phyloP scores from a whole-genome alignment of 768 basidiomycete species.

The Boletus bicolor region DNA sequence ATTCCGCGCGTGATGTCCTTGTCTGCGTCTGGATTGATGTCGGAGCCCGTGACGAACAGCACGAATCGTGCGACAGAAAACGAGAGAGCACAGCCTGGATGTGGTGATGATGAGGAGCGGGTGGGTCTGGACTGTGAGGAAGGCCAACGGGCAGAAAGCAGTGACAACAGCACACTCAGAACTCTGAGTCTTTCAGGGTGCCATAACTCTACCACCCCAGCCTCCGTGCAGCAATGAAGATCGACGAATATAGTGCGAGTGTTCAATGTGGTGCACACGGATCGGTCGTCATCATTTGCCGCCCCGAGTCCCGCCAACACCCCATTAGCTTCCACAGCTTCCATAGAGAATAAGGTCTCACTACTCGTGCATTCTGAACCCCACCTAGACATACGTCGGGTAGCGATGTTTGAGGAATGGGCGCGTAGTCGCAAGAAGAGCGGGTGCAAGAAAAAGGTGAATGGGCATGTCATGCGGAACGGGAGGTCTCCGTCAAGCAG shows the following conservation, averaged over 20 bases:
- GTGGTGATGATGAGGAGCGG: conserved; percentile 38
- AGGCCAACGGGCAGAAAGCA: conserved; percentile 27
- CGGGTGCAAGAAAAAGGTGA: conserved; percentile 46
- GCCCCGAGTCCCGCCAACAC: conserved; percentile 47
- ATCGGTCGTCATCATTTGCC: conserved; percentile 45
- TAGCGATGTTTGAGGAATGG: conserved; percentile 23
- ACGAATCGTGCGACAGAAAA: conserved; percentile 60
- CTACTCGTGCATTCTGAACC: conserved; percentile 38
- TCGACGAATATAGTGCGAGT: conserved; percentile 43
- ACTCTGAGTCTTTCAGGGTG: conserved; percentile 54
- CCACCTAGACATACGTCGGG: conserved; percentile 27
- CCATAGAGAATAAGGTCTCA: conserved; percentile 58
- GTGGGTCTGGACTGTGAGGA: conserved; percentile 9
- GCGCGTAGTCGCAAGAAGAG: conserved; percentile 52
- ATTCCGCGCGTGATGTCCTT: conserved; percentile 67
- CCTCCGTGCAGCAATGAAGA: conserved; percentile 51
- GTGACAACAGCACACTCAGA: conserved; percentile 48
- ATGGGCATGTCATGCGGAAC: conserved; percentile 42
- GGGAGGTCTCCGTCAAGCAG: conserved; percentile 37
- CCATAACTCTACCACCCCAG: conserved; percentile 66
- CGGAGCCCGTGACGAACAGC: conserved; percentile 70
- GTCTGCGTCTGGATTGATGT: conserved; percentile 72
- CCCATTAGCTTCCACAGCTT: conserved; percentile 48
- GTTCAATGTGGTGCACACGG: conserved; percentile 39
- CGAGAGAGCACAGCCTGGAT: conserved; percentile 53